Base-by-base conservation (phyloP, 345 rosid genomes). In the Eucalyptus globulus region DNA sequence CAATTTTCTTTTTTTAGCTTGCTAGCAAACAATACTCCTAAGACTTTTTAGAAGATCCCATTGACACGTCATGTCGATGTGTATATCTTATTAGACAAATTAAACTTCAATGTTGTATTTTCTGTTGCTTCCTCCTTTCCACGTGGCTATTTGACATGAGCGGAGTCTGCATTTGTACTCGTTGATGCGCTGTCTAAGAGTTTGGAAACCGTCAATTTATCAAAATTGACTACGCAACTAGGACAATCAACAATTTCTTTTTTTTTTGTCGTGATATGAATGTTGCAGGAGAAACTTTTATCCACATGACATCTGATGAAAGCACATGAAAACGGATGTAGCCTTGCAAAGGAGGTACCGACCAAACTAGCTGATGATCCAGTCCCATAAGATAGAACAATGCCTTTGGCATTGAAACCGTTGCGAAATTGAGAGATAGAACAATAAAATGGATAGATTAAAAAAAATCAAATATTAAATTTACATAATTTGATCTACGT, bases 61-160 rank as follows among this genome's bases (percentile, higher is more conserved):
- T 13, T 2, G 7, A 60, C 8, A 1, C 7, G 15, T 27, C 7
- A 2, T 3, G n/a, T 60, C 1, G 14, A 60, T 60, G 7, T 26
- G 1, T 2, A 56, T 56, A 60, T 27, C 16, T 62, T 13, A 14
- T 62, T 6, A 29, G 34, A 62, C 16, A 2, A 29, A 62, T 62
- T 13, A 29, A 1, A 29, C 34, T 6, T 62, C 6, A 27, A 60
- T 27, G 14, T 27, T 8, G 4, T 12, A 29, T 6, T 62, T 27
- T 60, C 67, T 5, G 67, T 27, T 26, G 67, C 72, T 62, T 29
- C 16, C 34, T 15, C 76, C 5, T 65, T 65, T 65, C 72, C 34
- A 65, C 72, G 9, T n/a, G 76, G 76, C 76, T 65, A 65, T n/a
- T n/a, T n/a, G 14, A 65, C 76, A 4, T n/a, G 40, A 14, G 21